Percentiles rank a stretch among this genome's conserved stretches.
phyloP scores from a whole-genome alignment of 2,329 filamentous ascomycete genomes.

The Colletotrichum australisinense region DNA sequence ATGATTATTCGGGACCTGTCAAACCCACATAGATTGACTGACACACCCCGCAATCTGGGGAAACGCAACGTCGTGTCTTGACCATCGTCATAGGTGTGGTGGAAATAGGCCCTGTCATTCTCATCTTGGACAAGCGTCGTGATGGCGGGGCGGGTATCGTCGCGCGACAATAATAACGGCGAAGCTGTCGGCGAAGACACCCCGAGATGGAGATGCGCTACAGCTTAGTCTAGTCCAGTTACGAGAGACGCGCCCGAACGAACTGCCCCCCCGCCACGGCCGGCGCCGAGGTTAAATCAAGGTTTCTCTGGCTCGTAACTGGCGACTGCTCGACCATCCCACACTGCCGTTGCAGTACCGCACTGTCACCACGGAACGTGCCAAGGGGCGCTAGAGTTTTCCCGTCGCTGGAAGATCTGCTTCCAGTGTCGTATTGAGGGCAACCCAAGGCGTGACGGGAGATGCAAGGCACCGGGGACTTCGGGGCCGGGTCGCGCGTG shows the following conservation, averaged over 20 bases:
- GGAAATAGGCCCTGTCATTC: not conserved
- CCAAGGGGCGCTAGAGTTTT: conserved; percentile 1
- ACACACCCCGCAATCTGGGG: not conserved
- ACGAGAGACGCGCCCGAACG: not conserved
- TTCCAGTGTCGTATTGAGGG: not conserved
- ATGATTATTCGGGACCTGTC: not conserved
- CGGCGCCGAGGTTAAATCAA: conserved; percentile 3
- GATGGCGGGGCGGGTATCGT: not conserved
- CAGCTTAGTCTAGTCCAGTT: too few species aligned
- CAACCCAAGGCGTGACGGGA: not conserved
- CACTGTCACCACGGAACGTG: not conserved
- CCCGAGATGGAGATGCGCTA: not conserved
- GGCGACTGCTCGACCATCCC: not conserved
- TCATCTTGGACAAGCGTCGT: not conserved
- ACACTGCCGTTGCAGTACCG: not conserved
- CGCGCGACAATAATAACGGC: not conserved
- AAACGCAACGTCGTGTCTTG: not conserved
- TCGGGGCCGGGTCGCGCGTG: conserved; percentile 11
- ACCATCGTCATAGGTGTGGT: not conserved
- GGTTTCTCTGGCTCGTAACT: too few species aligned
- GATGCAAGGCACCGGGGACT: not conserved
- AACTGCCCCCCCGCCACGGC: not conserved
- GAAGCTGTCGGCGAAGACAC: not conserved
- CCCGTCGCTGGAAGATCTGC: conserved; percentile 22
- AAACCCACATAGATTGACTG: not conserved